A percentile compares a stretch with the other conserved stretches of the same genome.
phyloP scores from a whole-genome alignment of 495 filamentous ascomycete genomes.

The Podospora comata region DNA sequence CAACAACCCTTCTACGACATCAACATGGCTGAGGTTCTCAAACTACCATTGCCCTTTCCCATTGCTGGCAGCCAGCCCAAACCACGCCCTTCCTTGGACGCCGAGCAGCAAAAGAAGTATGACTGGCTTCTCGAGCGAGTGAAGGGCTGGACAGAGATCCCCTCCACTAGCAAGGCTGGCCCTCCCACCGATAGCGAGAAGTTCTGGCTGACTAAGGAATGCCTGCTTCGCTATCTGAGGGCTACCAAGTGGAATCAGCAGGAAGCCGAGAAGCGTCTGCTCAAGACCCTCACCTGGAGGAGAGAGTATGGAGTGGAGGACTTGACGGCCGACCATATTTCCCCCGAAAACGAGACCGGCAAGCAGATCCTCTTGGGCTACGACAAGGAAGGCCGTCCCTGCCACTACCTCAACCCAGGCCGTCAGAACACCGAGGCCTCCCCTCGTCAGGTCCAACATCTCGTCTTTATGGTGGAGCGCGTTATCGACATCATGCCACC shows the following conservation, averaged over 20 bases:
- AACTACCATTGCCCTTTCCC: slow-evolving; percentile 68
- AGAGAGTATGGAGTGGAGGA: slow-evolving; percentile 76
- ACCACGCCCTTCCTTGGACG: slow-evolving; percentile 54
- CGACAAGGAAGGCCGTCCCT: slow-evolving; percentile 77
- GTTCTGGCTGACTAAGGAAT: slow-evolving; percentile 88
- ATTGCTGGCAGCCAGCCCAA: slow-evolving; percentile 53
- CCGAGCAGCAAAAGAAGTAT: slow-evolving; percentile 84
- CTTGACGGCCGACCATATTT: slow-evolving; percentile 78
- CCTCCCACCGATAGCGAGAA: slow-evolving; percentile 76
- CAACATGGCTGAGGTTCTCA: slow-evolving; percentile 43
- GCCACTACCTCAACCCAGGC: slow-evolving; percentile 82
- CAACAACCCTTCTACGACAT: slow-evolving; percentile 33
- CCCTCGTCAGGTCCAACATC: slow-evolving; percentile 87
- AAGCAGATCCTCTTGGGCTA: slow-evolving; percentile 89
- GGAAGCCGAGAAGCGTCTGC: slow-evolving; percentile 73
- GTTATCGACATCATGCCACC: slow-evolving; percentile 83
- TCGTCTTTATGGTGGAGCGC: slow-evolving; percentile 93
- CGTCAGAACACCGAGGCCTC: slow-evolving; percentile 88
- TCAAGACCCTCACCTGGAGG: slow-evolving; percentile 79
- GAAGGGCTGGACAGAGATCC: slow-evolving; percentile 68
- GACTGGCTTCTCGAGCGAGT: slow-evolving; percentile 64
- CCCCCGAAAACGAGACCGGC: slow-evolving; percentile 88
- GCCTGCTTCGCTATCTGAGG: slow-evolving; percentile 86
- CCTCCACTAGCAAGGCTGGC: slow-evolving; percentile 56
- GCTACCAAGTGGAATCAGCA: slow-evolving; percentile 84